Conservation (phyloP, 306 rosid species). For the Vigna reflexopilosa region DNA sequence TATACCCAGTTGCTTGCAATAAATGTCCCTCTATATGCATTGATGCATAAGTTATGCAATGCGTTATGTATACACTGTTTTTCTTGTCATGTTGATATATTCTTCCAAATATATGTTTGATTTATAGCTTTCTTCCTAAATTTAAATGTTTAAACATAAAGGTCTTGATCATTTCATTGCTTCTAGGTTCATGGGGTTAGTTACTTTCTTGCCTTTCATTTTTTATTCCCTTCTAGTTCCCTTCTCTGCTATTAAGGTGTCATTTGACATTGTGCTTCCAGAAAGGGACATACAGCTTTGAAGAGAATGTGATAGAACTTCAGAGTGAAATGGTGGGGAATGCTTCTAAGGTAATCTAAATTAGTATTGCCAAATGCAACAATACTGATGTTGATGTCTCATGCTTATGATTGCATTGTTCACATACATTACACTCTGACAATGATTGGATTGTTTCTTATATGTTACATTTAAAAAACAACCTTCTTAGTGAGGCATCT, state of each 20-base stretch:
- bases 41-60: neutral
- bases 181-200: neutral
- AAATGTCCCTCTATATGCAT: neutral
- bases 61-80: neutral
- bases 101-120: neutral
- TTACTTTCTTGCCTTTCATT: constrained; percentile 10
- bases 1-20: constrained; percentile 2
- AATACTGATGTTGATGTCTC: neutral
- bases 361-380: constrained; percentile 30
- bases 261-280: constrained; percentile 40
- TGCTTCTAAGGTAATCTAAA: constrained; percentile 79
- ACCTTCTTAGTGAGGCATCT: constrained; percentile 7
- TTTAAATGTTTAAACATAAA: neutral
- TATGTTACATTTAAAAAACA: constrained; percentile 11
- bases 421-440: constrained; percentile 21
- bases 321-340: constrained; percentile 81
- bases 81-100: neutral
- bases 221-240: constrained; percentile 12
- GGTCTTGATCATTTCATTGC: constrained; percentile 15
- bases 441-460: neutral
- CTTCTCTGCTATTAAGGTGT: constrained; percentile 25
- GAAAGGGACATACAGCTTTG: constrained; percentile 74
- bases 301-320: constrained; percentile 73
- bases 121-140: constrained; percentile 14
- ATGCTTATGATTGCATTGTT: constrained; percentile 21